phyloP scores from a whole-genome alignment of 768 basidiomycete species.

The Tricholoma sp. region DNA sequence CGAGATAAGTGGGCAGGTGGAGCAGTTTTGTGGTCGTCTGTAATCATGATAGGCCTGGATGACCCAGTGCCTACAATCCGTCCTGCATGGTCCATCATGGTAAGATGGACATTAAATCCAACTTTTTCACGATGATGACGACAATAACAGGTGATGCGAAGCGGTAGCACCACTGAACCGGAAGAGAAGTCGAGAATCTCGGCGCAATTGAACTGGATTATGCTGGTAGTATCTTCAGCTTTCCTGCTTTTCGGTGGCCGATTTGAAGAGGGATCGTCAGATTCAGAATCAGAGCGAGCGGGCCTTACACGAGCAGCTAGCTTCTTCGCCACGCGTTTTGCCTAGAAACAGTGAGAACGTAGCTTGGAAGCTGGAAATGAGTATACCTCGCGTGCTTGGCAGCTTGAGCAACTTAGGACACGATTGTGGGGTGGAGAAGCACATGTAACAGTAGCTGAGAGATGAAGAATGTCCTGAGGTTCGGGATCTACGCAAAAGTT shows the following conservation, averaged over 20 bases:
- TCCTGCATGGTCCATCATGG: slow-evolving; percentile 75
- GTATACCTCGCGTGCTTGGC: slow-evolving; percentile 79
- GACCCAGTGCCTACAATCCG: slow-evolving; percentile 76
- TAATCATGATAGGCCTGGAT: slow-evolving; percentile 95
- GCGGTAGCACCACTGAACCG: slow-evolving; percentile 85
- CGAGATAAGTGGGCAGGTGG: slow-evolving; percentile 23
- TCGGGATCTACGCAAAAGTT: slow-evolving; percentile 47
- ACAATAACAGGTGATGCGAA: slow-evolving; percentile 97
- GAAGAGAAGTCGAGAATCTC: slow-evolving; percentile 85
- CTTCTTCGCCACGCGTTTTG: slow-evolving; percentile 87
- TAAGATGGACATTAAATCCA: slow-evolving; percentile 89
- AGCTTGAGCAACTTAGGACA: slow-evolving; percentile 83
- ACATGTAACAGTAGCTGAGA: slow-evolving; percentile 73
- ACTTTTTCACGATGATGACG: slow-evolving; percentile 97
- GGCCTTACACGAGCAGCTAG: slow-evolving; percentile 81
- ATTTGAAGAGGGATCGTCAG: slow-evolving; percentile 42
- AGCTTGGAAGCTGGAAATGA: background rate
- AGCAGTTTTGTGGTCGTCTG: slow-evolving; percentile 95
- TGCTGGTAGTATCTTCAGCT: slow-evolving; percentile 70
- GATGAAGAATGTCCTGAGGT: slow-evolving; percentile 64
- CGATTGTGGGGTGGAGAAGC: slow-evolving; percentile 73
- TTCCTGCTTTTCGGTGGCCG: slow-evolving; percentile 40
- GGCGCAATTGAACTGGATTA: slow-evolving; percentile 94
- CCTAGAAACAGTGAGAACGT: slow-evolving; percentile 36
- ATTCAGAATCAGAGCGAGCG: slow-evolving; percentile 70